These are phyloP conservation scores for Aphanomyces cochlioides DNA, from an alignment of 352 stramenopile species.

Conservation along the genomic window DNA sequence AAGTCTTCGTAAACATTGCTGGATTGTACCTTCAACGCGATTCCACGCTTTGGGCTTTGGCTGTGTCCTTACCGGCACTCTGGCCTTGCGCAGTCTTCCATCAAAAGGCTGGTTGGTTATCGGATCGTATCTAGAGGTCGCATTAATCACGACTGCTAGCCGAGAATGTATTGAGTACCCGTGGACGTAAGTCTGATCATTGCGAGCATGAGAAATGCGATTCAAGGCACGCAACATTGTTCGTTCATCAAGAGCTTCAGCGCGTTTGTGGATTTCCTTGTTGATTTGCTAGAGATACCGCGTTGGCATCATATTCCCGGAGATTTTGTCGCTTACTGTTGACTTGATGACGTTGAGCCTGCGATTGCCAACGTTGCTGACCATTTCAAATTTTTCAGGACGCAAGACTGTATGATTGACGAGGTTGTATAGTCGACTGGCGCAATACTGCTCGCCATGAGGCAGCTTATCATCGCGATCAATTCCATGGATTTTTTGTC, in stretches of 20 bases:
- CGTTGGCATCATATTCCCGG: background rate
- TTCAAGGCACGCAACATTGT: slow-evolving; percentile 56
- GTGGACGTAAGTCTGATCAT: slow-evolving; percentile 51
- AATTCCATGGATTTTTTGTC: slow-evolving; percentile 52
- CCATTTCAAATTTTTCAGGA: slow-evolving; percentile 38
- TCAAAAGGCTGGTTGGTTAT: slow-evolving; percentile 58
- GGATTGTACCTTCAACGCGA: slow-evolving; percentile 7
- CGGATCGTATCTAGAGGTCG: slow-evolving; percentile 41
- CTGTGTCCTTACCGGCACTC: slow-evolving; percentile 48
- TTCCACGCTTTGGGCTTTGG: slow-evolving; percentile 43
- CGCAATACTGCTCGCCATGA: slow-evolving; percentile 57
- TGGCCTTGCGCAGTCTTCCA: slow-evolving; percentile 47
- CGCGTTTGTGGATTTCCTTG: slow-evolving; percentile 43
- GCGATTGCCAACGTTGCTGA: slow-evolving; percentile 44
- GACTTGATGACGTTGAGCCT: slow-evolving; percentile 64
- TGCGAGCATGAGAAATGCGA: slow-evolving; percentile 55
- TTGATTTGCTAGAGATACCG: slow-evolving; percentile 36
- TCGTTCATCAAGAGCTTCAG: slow-evolving; percentile 39
- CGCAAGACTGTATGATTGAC: slow-evolving; percentile 65
- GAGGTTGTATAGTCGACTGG: slow-evolving; percentile 75
- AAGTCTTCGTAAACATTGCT: slow-evolving; percentile 14
- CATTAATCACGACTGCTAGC: background rate
- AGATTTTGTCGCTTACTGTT: slow-evolving; percentile 34
- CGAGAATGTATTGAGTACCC: slow-evolving; percentile 21
- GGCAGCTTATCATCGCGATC: slow-evolving; percentile 50